Conservation (phyloP, 169 alveolate species). For the Plasmodium cynomolgi region DNA sequence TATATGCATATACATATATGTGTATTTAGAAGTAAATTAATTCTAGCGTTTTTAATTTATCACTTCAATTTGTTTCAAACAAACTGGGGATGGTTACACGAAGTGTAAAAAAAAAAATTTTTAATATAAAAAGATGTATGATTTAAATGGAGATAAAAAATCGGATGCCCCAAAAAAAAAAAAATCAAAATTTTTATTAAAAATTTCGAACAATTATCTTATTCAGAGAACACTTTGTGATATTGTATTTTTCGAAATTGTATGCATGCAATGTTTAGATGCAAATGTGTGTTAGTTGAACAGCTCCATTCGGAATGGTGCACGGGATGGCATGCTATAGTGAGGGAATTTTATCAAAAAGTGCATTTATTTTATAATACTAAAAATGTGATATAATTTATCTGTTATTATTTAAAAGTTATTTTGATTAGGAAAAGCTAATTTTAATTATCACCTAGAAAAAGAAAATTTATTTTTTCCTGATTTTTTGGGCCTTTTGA, state of each 20-base stretch:
- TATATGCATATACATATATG: neutral
- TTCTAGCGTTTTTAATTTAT: neutral
- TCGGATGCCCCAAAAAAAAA: neutral
- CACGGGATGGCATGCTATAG: neutral
- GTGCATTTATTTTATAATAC: neutral
- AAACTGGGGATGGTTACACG: neutral
- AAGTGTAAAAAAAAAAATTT: neutral
- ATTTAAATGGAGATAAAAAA: too few species aligned
- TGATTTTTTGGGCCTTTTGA: neutral
- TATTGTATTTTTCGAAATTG: neutral
- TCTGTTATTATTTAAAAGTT: neutral
- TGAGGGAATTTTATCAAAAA: neutral
- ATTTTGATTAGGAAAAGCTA: too few species aligned
- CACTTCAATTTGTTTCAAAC: neutral
- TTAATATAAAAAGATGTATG: neutral
- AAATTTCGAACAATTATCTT: neutral
- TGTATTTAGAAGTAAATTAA: too few species aligned
- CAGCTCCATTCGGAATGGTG: neutral
- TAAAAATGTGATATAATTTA: neutral
- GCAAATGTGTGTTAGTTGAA: neutral
- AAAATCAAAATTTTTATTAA: too few species aligned
- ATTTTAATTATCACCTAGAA: neutral
- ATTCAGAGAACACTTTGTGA: neutral
- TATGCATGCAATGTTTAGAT: neutral
- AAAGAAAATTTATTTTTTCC: neutral